Evolutionary conservation across 331 rosid species (phyloP).

Genomic region (Prunus yedoensis): DNA sequence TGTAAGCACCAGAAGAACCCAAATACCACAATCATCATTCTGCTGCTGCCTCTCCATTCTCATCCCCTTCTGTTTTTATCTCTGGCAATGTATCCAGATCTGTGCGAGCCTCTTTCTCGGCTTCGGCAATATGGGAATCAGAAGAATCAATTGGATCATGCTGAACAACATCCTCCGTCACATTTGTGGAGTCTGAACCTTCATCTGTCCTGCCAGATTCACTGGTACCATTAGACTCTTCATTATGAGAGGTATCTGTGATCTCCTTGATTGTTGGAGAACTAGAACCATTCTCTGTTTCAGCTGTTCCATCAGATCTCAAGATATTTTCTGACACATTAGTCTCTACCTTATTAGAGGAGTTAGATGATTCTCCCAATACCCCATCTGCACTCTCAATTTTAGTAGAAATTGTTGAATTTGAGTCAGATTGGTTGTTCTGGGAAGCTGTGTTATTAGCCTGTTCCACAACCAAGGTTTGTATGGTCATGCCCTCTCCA

Average conservation of each 20-base stretch:
- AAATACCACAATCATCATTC: constrained; percentile 27
- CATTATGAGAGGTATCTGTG: constrained; percentile 38
- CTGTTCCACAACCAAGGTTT: constrained; percentile 29
- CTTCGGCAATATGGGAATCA: constrained; percentile 48
- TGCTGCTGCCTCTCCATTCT: constrained; percentile 51
- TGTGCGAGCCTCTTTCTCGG: constrained; percentile 40
- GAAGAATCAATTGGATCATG: constrained; percentile 60
- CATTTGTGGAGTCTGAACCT: constrained; percentile 34
- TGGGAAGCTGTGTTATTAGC: constrained; percentile 25
- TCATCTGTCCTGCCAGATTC: constrained; percentile 30
- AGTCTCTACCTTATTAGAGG: constrained; percentile 22
- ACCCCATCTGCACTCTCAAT: constrained; percentile 37
- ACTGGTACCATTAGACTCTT: constrained; percentile 31
- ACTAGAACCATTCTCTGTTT: constrained; percentile 29
- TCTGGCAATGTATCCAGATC: constrained; percentile 58
- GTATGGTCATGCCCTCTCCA: constrained; percentile 30
- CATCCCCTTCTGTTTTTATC: constrained; percentile 43
- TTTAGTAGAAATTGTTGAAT: constrained; percentile 27
- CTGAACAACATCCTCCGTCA: constrained; percentile 35
- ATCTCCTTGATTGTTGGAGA: constrained; percentile 36
- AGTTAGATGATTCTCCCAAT: constrained; percentile 33
- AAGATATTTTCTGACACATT: constrained; percentile 26
- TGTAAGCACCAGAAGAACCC: constrained; percentile 20
- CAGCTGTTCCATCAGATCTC: constrained; percentile 35
- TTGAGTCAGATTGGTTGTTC: constrained; percentile 31